phyloP scores from a whole-genome alignment of 257 asterid genomes.

The Parsonsia alboflavescens region DNA sequence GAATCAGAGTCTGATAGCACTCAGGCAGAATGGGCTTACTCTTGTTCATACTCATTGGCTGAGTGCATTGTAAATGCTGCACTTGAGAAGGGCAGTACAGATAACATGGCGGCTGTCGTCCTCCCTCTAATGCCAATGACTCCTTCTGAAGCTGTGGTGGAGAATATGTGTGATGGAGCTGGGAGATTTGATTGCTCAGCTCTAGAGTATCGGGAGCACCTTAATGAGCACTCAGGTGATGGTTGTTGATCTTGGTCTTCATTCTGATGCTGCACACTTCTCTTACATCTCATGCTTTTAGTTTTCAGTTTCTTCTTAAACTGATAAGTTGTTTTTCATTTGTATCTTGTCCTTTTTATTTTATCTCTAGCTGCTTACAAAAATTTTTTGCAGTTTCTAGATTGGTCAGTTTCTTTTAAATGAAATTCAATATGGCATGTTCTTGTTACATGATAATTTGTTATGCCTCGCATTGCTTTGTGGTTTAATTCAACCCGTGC shows the following conservation, averaged over 20 bases:
- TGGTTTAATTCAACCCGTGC: not conserved
- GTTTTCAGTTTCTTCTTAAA: not conserved
- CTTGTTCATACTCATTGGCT: slow-evolving; percentile 69
- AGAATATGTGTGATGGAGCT: slow-evolving; percentile 31
- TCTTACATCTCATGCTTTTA: not conserved
- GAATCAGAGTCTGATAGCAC: slow-evolving; percentile 47
- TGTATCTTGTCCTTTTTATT: not conserved
- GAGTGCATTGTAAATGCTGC: slow-evolving; percentile 82
- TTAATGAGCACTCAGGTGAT: slow-evolving; percentile 46
- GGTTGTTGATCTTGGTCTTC: slow-evolving; percentile 20
- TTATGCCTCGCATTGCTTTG: not conserved
- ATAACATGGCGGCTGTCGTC: slow-evolving; percentile 80
- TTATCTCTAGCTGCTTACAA: not conserved
- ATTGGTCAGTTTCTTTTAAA: not conserved
- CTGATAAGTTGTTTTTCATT: not conserved
- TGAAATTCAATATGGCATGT: not conserved
- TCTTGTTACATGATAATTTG: not conserved
- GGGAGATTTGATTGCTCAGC: slow-evolving; percentile 38
- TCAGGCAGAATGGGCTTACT: slow-evolving; percentile 36
- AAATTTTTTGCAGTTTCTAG: not conserved
- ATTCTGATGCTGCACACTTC: not conserved
- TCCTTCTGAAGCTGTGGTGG: slow-evolving; percentile 26
- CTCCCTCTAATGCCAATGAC: slow-evolving; percentile 50
- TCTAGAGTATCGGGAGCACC: slow-evolving; percentile 42
- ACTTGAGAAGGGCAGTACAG: slow-evolving; percentile 73